Evolutionary conservation across 305 asterid species (phyloP).

Genomic region (Stenogyne calaminthoides): DNA sequence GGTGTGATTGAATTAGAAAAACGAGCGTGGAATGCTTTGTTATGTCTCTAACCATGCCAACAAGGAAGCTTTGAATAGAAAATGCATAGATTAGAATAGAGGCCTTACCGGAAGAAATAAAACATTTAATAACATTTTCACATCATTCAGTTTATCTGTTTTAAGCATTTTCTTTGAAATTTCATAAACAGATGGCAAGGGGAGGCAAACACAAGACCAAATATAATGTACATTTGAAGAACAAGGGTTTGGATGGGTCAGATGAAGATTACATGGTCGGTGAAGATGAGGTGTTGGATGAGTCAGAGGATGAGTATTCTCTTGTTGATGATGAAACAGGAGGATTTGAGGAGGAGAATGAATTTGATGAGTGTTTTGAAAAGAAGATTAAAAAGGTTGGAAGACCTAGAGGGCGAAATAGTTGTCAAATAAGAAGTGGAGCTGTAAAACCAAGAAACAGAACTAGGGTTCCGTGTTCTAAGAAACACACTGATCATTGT

Average conservation of each 20-base stretch:
- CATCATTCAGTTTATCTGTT: not conserved
- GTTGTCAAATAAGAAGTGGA: conserved; percentile 29
- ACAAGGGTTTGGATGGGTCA: conserved; percentile 50
- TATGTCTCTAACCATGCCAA: not conserved
- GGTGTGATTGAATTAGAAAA: not conserved
- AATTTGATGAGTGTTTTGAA: conserved; percentile 34
- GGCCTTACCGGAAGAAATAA: too few relatives aligned
- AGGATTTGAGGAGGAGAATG: conserved; percentile 32
- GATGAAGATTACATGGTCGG: conserved; percentile 69
- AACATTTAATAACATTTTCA: too few relatives aligned
- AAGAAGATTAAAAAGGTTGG: conserved; percentile 41
- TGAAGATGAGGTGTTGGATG: conserved; percentile 50
- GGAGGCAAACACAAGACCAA: conserved; percentile 43
- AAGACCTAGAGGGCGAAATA: conserved; percentile 27
- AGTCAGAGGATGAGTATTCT: conserved; percentile 58
- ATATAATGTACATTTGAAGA: conserved; percentile 41
- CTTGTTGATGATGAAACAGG: conserved; percentile 48
- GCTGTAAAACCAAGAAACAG: not conserved
- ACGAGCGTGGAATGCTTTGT: not conserved
- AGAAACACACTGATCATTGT: not conserved
- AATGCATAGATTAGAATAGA: not conserved
- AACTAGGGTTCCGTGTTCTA: not conserved
- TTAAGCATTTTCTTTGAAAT: not conserved
- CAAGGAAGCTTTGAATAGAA: not conserved
- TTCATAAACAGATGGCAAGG: conserved; percentile 51